Evolutionary conservation across 352 stramenopile genomes (phyloP), one percentile per base, ranked within the genome.

Genomic region (Globisporangium yorkense): DNA sequence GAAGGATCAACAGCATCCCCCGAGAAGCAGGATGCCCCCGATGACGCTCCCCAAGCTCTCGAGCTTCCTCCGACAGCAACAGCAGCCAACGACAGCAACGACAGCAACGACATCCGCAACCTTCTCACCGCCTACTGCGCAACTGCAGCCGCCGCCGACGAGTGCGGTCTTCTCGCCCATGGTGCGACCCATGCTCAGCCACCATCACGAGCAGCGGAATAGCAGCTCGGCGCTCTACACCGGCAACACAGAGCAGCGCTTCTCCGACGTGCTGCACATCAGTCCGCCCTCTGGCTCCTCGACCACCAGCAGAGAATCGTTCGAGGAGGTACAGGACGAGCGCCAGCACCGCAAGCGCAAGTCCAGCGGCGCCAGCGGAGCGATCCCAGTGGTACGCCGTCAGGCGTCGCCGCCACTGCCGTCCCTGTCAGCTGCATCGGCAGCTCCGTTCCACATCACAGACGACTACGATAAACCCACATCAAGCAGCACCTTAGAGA

Each of bases 21-120:
- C 5, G 33, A 37, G 33, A 37, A 37, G 8, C 33, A 37, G 33
- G 33, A 37, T 37, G 33, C 33, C 33, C 8, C 33, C 33, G 33
- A 37, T 37, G 6, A 61, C 60, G 20, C 61, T 77, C 4, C 69
- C 69, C 9, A 67, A 54, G 37, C 59, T 77, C 51, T 64, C 57
- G 44, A 62, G 61, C 39, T 67, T 77, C 54, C 44, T 77, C 10
- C 62, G 60, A 15, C 35, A 57, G 35, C 54, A 54, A 13, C 33
- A 31, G 13, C 33, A n/a, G 18, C 50, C 8, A 37, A n/a, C 24
- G 39, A 40, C 52, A n/a, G 10, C 51, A 9, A 50, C 52, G 7
- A 40, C 52, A n/a, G 10, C 51, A 9, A 50, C 52, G 7, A 37
- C 33, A 37, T 10, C 33, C 33, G 33, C 33, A 9, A 37, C 33